Evolutionary conservation across 1,139 yeast genomes (phyloP).

Genomic region (Nakaseomyces glabratus): DNA sequence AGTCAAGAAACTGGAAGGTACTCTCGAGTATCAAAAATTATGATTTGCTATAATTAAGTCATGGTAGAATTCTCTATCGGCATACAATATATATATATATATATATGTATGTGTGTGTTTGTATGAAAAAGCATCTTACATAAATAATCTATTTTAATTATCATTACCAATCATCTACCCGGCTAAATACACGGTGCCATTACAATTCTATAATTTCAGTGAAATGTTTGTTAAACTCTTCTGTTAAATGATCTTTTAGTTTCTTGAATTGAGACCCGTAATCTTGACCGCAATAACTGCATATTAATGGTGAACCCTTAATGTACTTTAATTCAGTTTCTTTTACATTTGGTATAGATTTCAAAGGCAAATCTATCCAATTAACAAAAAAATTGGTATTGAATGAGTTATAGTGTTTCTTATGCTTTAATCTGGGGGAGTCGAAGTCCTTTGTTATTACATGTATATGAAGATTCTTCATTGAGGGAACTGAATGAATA

Average conservation of each 20-base stretch:
- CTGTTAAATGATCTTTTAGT: slow-evolving; percentile 42
- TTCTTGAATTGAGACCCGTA: slow-evolving; percentile 41
- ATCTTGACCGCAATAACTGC: slow-evolving; percentile 41
- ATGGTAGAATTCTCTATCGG: no score
- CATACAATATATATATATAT: not conserved
- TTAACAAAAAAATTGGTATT: slow-evolving; percentile 54
- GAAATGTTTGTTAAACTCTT: slow-evolving; percentile 34
- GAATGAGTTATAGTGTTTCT: slow-evolving; percentile 65
- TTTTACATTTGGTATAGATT: slow-evolving; percentile 15
- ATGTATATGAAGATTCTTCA: slow-evolving; percentile 64
- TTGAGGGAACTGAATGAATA: slow-evolving; percentile 62
- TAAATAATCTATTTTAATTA: no score
- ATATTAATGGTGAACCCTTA: slow-evolving; percentile 37
- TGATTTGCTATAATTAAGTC: no score
- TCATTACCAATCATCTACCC: no score
- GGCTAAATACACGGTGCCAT: no score
- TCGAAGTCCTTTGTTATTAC: slow-evolving; percentile 57
- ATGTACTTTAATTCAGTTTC: slow-evolving; percentile 28
- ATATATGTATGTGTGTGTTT: slow-evolving; percentile 5
- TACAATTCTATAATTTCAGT: slow-evolving; percentile 5
- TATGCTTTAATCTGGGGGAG: slow-evolving; percentile 47
- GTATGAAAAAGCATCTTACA: slow-evolving; percentile 1
- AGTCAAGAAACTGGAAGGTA: slow-evolving; percentile 94
- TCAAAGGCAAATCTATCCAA: slow-evolving; percentile 38
- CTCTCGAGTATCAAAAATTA: slow-evolving; percentile 85